phyloP scores from a whole-genome alignment of 305 asterid species.

The Fraxinus sp. region DNA sequence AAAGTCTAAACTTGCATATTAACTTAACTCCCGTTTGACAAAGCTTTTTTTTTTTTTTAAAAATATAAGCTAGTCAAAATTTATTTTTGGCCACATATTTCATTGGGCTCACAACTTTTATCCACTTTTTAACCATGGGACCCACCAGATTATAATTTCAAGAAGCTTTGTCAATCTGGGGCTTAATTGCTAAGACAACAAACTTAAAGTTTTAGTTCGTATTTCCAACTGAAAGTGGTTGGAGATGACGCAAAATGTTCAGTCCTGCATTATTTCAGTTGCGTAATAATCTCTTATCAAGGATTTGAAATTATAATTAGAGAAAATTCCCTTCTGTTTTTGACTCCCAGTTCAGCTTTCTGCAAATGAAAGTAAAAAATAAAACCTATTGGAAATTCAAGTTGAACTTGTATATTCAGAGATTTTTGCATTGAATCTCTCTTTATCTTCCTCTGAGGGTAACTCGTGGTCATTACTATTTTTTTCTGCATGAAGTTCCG shows the following conservation, averaged over 20 bases:
- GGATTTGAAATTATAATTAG: not conserved
- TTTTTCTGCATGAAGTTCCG: not conserved
- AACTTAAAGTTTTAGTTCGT: not conserved
- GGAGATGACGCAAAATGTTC: not conserved
- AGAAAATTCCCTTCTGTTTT: not conserved
- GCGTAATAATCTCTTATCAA: not conserved
- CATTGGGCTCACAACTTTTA: not conserved
- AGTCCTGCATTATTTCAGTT: not conserved
- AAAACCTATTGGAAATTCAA: not conserved
- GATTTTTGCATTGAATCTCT: not conserved
- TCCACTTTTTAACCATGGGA: not conserved
- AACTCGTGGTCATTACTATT: not conserved
- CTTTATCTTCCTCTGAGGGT: not conserved
- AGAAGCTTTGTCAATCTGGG: not conserved
- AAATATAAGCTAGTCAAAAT: not conserved
- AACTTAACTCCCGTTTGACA: not conserved
- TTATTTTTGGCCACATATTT: not conserved
- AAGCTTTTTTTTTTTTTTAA: not conserved
- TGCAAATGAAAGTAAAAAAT: not conserved
- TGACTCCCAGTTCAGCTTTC: not conserved
- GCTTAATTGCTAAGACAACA: not conserved
- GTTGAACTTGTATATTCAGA: slow-evolving; percentile 16
- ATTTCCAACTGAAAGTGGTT: not conserved
- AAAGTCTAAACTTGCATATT: not conserved
- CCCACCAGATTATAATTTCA: not conserved